A percentile compares a stretch with the other conserved stretches of the same genome.
Conservation (phyloP, 2,329 filamentous ascomycete genomes). For the Neonectria ditissima region DNA sequence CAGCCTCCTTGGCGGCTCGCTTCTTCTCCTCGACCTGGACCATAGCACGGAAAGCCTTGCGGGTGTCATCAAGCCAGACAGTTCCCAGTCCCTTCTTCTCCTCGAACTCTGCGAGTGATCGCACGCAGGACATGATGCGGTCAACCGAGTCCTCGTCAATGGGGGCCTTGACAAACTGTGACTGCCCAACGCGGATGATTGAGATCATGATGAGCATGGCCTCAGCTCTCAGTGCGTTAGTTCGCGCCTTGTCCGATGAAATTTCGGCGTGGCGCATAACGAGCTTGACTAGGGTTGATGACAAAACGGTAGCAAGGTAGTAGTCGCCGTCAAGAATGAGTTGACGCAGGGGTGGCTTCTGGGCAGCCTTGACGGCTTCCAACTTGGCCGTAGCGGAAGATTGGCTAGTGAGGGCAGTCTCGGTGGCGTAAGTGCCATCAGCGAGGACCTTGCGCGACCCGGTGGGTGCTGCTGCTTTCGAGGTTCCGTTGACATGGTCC, state of each 20-base stretch:
- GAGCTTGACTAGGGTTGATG: conserved; percentile 94
- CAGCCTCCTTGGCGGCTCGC: conserved; percentile 91
- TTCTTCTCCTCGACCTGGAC: conserved; percentile 98
- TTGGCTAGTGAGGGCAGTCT: conserved; percentile 94
- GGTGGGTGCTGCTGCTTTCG: conserved; percentile 79
- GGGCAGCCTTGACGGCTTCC: conserved; percentile 95
- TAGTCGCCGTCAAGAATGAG: conserved; percentile 98
- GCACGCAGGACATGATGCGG: conserved; percentile 96
- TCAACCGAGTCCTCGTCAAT: conserved; percentile 99
- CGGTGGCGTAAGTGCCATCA: conserved; percentile 97
- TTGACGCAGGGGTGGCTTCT: conserved; percentile 94
- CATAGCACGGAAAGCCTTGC: conserved; percentile 96
- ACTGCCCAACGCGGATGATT: conserved; percentile 96
- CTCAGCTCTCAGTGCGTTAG: conserved; percentile 93
- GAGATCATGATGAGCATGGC: conserved; percentile 99
- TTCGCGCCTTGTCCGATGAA: conserved; percentile 84
- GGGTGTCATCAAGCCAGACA: conserved; percentile 93
- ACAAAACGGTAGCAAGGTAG: conserved; percentile 94
- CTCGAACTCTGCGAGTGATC: conserved; percentile 89
- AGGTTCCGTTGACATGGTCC: conserved; percentile 81
- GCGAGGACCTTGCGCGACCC: conserved; percentile 93
- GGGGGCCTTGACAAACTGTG: conserved; percentile 96
- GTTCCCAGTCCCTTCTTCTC: conserved; percentile 91
- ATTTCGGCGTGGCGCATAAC: conserved; percentile 98
- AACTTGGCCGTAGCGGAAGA: conserved; percentile 90